Evolutionary conservation across 495 filamentous ascomycete species (phyloP), one percentile per base, ranked within the genome.

Genomic region (Tuber borchii): DNA sequence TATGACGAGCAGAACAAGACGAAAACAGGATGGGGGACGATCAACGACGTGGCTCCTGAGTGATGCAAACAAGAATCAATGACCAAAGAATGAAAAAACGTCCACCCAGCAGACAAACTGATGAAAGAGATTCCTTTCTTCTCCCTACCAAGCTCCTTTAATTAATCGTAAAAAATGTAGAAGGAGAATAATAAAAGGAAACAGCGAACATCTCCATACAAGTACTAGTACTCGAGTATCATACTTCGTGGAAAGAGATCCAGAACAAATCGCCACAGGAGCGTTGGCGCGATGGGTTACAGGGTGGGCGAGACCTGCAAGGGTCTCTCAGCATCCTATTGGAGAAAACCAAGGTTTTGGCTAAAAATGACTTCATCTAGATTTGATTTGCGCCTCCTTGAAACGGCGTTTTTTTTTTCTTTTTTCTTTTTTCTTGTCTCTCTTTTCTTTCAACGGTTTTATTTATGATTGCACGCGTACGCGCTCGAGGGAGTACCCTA

Each of bases 361-460:
- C 51, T 61, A 61, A 61, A 61, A 61, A 61, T 61, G 51, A 61
- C 51, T 61, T 61, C n/a, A 61, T 31, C 51, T 31, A 61, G n/a
- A 26, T 56, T 56, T 19, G 22, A 56, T 26, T 14, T 56, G n/a
- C 9, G 8, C 12, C 51, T 14, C 51, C 51, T 61, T 61, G 51
- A 61, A 61, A 61, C 51, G 45, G 45, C 2, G n/a, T 12, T 1
- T 12, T 3, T n/a, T n/a, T n/a, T n/a, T n/a, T 20, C 8, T 22
- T n/a, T 7, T n/a, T 51, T 12, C 48, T 8, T 1, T 5, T 40
- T 40, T 40, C 39, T 40, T 40, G 39, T 40, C 39, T 40, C 39
- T 37, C 34, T 37, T 37, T 37, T 37, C 51, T 31, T 61, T 31
- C 51, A 61, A 31, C 51, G 12, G 51, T 61, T 61, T 61, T 61